A percentile compares a stretch with the other conserved stretches of the same genome.
phyloP scores from a whole-genome alignment of 2,329 filamentous ascomycete genomes.

The Talaromyces sp. region DNA sequence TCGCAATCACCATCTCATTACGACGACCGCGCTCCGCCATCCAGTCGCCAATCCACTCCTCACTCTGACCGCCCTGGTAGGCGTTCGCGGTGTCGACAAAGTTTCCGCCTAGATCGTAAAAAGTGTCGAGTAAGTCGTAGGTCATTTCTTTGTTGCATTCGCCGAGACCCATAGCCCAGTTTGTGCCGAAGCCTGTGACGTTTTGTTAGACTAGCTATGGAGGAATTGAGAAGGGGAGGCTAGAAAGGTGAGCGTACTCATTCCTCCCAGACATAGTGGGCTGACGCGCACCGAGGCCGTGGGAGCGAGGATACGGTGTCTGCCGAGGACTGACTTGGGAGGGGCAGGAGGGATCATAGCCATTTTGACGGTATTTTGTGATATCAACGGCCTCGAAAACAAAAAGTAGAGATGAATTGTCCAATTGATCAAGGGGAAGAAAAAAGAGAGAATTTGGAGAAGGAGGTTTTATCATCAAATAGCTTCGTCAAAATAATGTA shows the following conservation, averaged over 20 bases:
- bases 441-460: not conserved
- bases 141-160: slow-evolving; percentile 46
- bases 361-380: not conserved
- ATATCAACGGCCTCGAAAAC: not conserved
- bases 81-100: slow-evolving; percentile 55
- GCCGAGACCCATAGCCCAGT: slow-evolving; percentile 35
- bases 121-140: slow-evolving; percentile 50
- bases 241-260: not conserved
- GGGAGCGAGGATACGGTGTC: slow-evolving; percentile 15
- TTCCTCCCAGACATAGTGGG: slow-evolving; percentile 14
- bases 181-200: slow-evolving; percentile 25
- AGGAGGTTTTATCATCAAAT: not conserved
- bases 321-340: slow-evolving; percentile 11
- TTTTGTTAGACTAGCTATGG: not conserved
- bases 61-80: slow-evolving; percentile 50
- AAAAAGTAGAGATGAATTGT: not conserved
- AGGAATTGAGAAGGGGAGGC: not conserved
- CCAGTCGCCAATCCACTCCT: slow-evolving; percentile 54
- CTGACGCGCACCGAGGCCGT: slow-evolving; percentile 14
- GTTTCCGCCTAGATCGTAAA: slow-evolving; percentile 50
- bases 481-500: not conserved
- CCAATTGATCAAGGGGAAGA: not conserved
- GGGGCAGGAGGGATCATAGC: not conserved
- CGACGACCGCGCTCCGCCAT: slow-evolving; percentile 45
- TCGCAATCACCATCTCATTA: slow-evolving; percentile 55